phyloP scores from a whole-genome alignment of 2,329 filamentous ascomycete species.

The Diaporthe capsici region DNA sequence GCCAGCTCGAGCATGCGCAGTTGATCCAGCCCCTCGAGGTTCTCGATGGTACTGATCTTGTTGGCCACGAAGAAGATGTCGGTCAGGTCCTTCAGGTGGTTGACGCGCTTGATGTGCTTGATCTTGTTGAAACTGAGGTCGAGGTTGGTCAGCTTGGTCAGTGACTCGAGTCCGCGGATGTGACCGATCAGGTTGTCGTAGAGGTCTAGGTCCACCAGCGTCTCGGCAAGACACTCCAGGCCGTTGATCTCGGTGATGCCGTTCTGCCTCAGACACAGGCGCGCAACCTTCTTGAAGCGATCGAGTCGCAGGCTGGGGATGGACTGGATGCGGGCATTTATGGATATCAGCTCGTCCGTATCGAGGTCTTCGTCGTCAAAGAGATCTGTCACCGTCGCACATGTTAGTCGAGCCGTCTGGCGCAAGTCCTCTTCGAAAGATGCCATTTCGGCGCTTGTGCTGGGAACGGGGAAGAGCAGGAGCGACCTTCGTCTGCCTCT shows the following conservation, averaged over 20 bases:
- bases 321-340: constrained; percentile 87
- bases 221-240: constrained; percentile 74
- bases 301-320: constrained; percentile 85
- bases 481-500: constrained; percentile 83
- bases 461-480: no score
- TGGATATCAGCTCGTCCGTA: constrained; percentile 85
- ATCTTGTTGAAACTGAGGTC: constrained; percentile 99
- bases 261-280: constrained; percentile 94
- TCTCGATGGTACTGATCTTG: constrained; percentile 90
- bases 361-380: constrained; percentile 72
- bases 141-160: constrained; percentile 81
- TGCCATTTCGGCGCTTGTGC: not conserved
- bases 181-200: constrained; percentile 97
- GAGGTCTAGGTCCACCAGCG: constrained; percentile 87
- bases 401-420: constrained; percentile 10
- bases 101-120: constrained; percentile 94
- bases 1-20: constrained; percentile 90
- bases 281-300: constrained; percentile 81
- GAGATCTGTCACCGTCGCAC: constrained; percentile 60
- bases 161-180: constrained; percentile 84
- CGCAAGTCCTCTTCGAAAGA: not conserved
- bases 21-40: constrained; percentile 79
- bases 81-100: constrained; percentile 81
- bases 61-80: constrained; percentile 96
- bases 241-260: constrained; percentile 85